Evolutionary conservation across 1,284 basidiomycete species (phyloP).

Genomic region (Porogramme epimiltina): DNA sequence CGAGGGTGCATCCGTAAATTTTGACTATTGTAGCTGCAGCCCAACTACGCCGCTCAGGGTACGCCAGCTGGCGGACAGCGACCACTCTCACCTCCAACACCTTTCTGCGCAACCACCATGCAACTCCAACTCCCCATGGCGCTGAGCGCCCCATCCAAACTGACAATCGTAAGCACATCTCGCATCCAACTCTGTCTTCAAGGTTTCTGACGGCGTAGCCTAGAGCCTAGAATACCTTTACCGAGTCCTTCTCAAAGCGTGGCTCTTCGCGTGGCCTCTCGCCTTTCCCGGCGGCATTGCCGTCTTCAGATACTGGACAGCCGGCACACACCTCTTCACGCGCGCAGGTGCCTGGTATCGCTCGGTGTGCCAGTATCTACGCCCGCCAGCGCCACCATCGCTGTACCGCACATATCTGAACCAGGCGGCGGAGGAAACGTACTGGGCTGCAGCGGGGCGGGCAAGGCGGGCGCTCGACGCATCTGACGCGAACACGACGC

Average conservation of each 20-base stretch:
- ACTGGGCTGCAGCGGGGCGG: constrained; percentile 15
- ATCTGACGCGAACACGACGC: constrained; percentile 19
- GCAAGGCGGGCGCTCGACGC: constrained; percentile 10
- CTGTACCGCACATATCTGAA: too few species aligned
- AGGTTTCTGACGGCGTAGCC: neutral
- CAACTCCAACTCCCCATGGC: neutral
- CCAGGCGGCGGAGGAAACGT: neutral
- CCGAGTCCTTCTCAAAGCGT: constrained; percentile 6
- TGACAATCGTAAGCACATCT: too few species aligned
- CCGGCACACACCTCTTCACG: neutral
- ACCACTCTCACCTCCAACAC: neutral
- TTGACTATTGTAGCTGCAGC: neutral
- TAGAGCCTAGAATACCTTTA: constrained; percentile 2
- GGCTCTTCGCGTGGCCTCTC: constrained; percentile 15
- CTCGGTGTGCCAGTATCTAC: too few species aligned
- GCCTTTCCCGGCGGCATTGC: constrained; percentile 9
- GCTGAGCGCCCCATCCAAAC: neutral
- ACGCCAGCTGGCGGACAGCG: too few species aligned
- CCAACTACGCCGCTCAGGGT: too few species aligned
- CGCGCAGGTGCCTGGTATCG: too few species aligned
- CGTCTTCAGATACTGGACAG: constrained; percentile 5
- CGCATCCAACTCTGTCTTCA: neutral
- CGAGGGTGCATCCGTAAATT: too few species aligned
- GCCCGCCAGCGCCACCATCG: too few species aligned
- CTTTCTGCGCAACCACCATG: neutral